Evolutionary conservation across 805 yeast genomes (phyloP).

Genomic region (Wickerhamomyces bovis): DNA sequence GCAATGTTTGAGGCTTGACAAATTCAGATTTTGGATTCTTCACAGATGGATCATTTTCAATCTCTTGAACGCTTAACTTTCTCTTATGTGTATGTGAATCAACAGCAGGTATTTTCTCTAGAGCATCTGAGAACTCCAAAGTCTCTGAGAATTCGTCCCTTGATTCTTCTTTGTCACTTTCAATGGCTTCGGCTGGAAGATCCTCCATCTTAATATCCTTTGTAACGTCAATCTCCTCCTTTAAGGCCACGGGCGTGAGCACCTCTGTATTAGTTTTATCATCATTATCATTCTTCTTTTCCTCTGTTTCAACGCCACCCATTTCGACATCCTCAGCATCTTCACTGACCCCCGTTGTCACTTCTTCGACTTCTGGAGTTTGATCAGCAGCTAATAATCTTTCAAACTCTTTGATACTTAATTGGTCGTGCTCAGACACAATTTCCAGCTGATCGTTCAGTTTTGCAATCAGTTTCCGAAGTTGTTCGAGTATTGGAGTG

Average conservation of each 20-base stretch:
- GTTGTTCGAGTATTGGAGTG: conserved; percentile 14
- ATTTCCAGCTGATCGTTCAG: conserved; percentile 33
- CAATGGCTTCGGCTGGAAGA: conserved; percentile 13
- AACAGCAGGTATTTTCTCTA: conserved; percentile 4
- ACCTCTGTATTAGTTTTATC: background rate
- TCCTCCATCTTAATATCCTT: conserved; percentile 3
- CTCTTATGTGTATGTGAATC: conserved; percentile 9
- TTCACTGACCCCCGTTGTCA: background rate
- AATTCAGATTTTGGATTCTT: conserved; percentile 74
- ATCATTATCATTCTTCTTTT: conserved; percentile 32
- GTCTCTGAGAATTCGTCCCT: background rate
- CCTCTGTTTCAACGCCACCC: conserved; percentile 34
- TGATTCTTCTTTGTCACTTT: conserved; percentile 7
- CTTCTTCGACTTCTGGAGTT: conserved; percentile 3
- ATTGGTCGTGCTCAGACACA: conserved; percentile 24
- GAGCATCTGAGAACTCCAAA: conserved; percentile 14
- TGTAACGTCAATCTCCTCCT: background rate
- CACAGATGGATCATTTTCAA: conserved; percentile 51
- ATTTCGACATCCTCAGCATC: conserved; percentile 28
- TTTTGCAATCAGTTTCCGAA: conserved; percentile 35
- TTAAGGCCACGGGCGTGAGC: background rate
- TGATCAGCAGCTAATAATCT: conserved; percentile 2
- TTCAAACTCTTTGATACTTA: conserved; percentile 11
- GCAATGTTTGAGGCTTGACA: conserved; percentile 63
- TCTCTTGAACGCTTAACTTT: conserved; percentile 20